Evolutionary conservation across 2,329 filamentous ascomycete species (phyloP).

Genomic region (Aspergillus persii): DNA sequence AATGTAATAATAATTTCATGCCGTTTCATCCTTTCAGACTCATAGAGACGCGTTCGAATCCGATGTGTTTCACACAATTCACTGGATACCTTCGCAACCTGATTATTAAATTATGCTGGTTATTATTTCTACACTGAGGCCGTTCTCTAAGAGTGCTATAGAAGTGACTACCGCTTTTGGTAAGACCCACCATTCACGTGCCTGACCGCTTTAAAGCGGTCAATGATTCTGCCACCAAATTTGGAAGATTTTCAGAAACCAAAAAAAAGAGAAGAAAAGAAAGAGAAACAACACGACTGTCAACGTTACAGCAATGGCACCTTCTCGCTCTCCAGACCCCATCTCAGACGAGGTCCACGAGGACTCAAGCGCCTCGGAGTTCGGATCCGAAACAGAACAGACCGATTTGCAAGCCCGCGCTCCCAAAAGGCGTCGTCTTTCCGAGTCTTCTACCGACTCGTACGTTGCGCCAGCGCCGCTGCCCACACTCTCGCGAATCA

Average conservation of each 20-base stretch:
- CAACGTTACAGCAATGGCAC: constrained; percentile 28
- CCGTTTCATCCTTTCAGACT: neutral
- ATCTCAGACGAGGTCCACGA: constrained; percentile 21
- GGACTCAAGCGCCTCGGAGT: constrained; percentile 16
- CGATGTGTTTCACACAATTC: neutral
- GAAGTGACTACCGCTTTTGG: neutral
- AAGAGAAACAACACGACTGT: neutral
- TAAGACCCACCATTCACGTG: neutral
- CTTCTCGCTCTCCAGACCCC: constrained; percentile 21
- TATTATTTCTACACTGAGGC: too few relatives aligned
- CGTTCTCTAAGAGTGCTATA: neutral
- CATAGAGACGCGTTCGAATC: neutral
- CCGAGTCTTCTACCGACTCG: constrained; percentile 35
- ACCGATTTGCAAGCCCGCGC: constrained; percentile 29
- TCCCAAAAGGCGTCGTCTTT: constrained; percentile 41
- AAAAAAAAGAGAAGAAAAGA: constrained; percentile 10
- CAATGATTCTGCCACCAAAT: constrained; percentile 34
- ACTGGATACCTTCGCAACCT: too few relatives aligned
- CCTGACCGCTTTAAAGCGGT: constrained; percentile 28
- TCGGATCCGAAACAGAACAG: constrained; percentile 21
- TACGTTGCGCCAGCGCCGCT: constrained; percentile 35
- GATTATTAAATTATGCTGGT: too few relatives aligned
- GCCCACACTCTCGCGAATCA: constrained; percentile 41
- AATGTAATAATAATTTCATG: neutral
- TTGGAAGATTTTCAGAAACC: constrained; percentile 24